Conservation (phyloP, 495 filamentous ascomycete genomes). For the Xylaria intraflava region DNA sequence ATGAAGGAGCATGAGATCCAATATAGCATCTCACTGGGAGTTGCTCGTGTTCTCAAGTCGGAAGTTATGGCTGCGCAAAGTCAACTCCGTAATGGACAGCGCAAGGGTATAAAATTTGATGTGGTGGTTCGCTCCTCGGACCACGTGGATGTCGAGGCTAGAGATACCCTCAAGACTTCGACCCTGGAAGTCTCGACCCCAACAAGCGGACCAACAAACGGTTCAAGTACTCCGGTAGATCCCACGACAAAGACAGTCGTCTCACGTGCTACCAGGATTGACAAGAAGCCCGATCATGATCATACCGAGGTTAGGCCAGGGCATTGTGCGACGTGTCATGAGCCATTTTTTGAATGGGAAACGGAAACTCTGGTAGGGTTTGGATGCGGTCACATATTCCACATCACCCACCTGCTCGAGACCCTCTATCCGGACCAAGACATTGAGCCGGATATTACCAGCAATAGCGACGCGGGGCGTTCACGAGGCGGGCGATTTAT, state of each 20-base stretch:
- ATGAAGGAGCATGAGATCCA: slow-evolving; percentile 93
- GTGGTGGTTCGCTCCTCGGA: slow-evolving; percentile 44
- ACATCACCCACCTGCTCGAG: slow-evolving; percentile 69
- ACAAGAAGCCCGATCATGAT: slow-evolving; percentile 14
- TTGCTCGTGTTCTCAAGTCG: slow-evolving; percentile 74
- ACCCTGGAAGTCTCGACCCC: slow-evolving; percentile 9
- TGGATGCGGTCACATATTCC: slow-evolving; percentile 86
- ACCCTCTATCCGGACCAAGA: slow-evolving; percentile 37
- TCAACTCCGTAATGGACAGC: slow-evolving; percentile 64
- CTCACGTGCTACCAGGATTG: slow-evolving; percentile 15
- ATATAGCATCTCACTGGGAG: slow-evolving; percentile 80
- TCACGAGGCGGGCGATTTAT: slow-evolving; percentile 40
- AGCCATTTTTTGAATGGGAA: slow-evolving; percentile 55
- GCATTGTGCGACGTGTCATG: slow-evolving; percentile 58
- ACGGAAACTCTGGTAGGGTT: slow-evolving; percentile 80
- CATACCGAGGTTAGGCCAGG: slow-evolving; percentile 34
- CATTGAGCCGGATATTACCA: slow-evolving; percentile 25
- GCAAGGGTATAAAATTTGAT: slow-evolving; percentile 83
- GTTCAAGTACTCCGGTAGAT: slow-evolving; percentile 25
- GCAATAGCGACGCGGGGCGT: slow-evolving; percentile 35
- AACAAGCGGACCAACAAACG: slow-evolving; percentile 22
- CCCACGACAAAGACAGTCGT: slow-evolving; percentile 19
- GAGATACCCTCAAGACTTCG: slow-evolving; percentile 11
- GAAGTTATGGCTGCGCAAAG: slow-evolving; percentile 84
- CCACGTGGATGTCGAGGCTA: slow-evolving; percentile 34